Evolutionary conservation across 2,329 filamentous ascomycete species (phyloP), one percentile per base, ranked within the genome.

Genomic region (Neurospora crassa): DNA sequence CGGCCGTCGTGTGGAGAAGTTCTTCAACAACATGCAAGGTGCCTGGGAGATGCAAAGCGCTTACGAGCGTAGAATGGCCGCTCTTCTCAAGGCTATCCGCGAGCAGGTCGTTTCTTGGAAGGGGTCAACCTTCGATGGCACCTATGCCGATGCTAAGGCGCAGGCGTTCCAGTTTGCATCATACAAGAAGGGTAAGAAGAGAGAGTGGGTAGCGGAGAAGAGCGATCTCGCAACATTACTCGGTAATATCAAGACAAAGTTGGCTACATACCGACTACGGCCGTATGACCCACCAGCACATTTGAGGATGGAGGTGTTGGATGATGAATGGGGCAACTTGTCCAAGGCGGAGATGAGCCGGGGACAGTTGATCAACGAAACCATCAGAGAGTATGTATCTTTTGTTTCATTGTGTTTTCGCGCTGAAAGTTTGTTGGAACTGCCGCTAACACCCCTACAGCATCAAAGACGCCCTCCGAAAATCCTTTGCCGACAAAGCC

Each of bases 1-100:
- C 4, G 96, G 96, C 5, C 89, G 96, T 73, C 89, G 96, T 76
- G 96, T 99, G 5, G 96, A 99, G 83, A 99, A 99, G 82, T 99
- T 99, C 78, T 92, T 99, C 76, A 93, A 93, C 79, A 98, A 96
- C 80, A 98, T 99, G 96, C 94, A 97, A 79, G 96, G 96, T 29
- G 95, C 96, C 10, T 99, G 96, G 96, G 95, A 97, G 82, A 99
- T 99, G 96, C 94, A 99, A 82, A 97, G 93, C 79, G 92, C 92
- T 40, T 99, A 95, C 79, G 96, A 99, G 84, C 88, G 91, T 78
- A 89, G 96, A 73, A 97, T 98, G 92, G 89, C 89, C 71, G 92
- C 90, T 75, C 85, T 99, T 53, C 84, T 98, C 74, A 86, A 89
- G 75, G 86, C 90, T 74, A 93, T 98, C 76, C 85, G 86, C 37